Evolutionary conservation across 2,329 filamentous ascomycete species (phyloP).

Genomic region (Ustulina deusta): DNA sequence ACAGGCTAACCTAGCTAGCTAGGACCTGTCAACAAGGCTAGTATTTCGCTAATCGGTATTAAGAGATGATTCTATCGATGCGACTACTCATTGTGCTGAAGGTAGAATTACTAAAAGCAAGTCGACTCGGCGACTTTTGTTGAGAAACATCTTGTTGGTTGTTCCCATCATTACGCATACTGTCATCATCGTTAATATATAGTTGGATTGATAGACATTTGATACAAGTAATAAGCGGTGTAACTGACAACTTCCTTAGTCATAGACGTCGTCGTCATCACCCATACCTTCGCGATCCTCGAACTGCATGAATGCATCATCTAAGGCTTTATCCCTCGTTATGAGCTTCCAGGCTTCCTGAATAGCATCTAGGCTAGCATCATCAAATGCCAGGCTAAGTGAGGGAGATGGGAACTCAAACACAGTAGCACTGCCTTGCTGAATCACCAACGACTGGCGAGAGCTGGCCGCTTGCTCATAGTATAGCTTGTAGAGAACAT

Average conservation of each 20-base stretch:
- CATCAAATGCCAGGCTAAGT: constrained; percentile 79
- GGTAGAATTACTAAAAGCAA: background rate
- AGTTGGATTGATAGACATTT: background rate
- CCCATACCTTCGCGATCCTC: constrained; percentile 74
- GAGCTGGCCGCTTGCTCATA: constrained; percentile 64
- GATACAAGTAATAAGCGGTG: background rate
- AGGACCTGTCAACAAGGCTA: background rate
- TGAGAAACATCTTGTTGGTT: constrained; percentile 4
- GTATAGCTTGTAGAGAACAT: constrained; percentile 63
- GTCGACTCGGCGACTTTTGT: no score
- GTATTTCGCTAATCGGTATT: background rate
- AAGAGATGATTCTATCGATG: background rate
- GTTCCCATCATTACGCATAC: background rate
- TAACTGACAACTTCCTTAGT: constrained; percentile 47
- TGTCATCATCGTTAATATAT: background rate
- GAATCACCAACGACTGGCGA: constrained; percentile 45
- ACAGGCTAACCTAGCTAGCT: constrained; percentile 6
- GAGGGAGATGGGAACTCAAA: constrained; percentile 69
- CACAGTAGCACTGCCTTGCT: constrained; percentile 56
- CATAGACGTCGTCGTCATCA: constrained; percentile 67
- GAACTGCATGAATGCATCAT: constrained; percentile 79
- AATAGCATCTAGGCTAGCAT: constrained; percentile 74
- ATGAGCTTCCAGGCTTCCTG: constrained; percentile 76
- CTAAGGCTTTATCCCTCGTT: constrained; percentile 59
- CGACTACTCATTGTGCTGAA: background rate